phyloP scores from a whole-genome alignment of 2,329 filamentous ascomycete species.

The Shiraia bambusicola region DNA sequence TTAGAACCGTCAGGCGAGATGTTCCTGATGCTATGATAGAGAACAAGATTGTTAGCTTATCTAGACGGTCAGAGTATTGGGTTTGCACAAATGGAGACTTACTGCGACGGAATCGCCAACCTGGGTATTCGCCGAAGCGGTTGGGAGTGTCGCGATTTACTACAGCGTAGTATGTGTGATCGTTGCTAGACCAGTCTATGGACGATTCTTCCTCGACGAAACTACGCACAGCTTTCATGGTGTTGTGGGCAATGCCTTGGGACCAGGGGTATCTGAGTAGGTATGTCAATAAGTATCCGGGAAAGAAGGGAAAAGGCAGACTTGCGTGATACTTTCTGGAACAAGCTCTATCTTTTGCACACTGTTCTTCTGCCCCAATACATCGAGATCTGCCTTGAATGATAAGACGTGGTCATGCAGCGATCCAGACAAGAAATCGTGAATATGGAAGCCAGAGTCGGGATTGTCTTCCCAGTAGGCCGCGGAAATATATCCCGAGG shows the following conservation, averaged over 20 bases:
- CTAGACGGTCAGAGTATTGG: too few species aligned
- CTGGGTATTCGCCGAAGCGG: conserved; percentile 54
- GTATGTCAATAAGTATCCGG: too few species aligned
- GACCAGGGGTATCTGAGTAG: conserved; percentile 56
- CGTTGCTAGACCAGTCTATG: conserved; percentile 53
- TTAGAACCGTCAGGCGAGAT: conserved; percentile 48
- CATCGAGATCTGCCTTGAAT: conserved; percentile 47
- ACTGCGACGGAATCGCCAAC: conserved; percentile 54
- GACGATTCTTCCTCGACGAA: conserved; percentile 44
- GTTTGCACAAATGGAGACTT: not conserved
- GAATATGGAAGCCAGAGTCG: conserved; percentile 45
- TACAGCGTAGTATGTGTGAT: conserved; percentile 50
- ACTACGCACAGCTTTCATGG: conserved; percentile 53
- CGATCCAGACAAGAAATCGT: conserved; percentile 39
- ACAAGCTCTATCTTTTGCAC: conserved; percentile 37
- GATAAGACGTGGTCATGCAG: conserved; percentile 46
- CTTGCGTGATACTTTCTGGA: conserved; percentile 44
- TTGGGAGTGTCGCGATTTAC: conserved; percentile 55
- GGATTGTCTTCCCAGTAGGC: conserved; percentile 27
- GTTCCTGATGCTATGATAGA: conserved; percentile 2
- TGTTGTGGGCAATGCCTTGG: conserved; percentile 50
- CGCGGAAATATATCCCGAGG: conserved; percentile 32
- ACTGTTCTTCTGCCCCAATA: conserved; percentile 41
- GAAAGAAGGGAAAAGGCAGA: too few species aligned
- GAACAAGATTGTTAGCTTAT: too few species aligned